Conservation (phyloP, 2,329 filamentous ascomycete genomes). For the Aspergillus pseudoglaucus region DNA sequence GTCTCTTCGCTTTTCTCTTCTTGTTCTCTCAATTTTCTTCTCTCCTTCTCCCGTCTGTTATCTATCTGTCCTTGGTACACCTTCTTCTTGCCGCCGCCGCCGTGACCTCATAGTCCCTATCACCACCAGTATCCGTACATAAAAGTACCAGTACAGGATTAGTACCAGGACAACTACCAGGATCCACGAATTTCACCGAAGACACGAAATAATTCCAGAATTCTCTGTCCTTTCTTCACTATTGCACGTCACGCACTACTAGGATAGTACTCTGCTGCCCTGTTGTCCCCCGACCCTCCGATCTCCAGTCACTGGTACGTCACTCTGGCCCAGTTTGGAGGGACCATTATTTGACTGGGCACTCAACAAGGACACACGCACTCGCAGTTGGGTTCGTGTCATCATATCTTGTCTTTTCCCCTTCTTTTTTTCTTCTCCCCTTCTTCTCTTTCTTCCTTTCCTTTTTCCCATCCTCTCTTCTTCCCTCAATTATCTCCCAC, state of each 20-base stretch:
- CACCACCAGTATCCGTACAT: too few species aligned
- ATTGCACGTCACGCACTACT: neutral
- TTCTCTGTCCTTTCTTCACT: neutral
- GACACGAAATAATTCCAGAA: too few species aligned
- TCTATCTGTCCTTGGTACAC: neutral
- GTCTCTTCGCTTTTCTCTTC: conserved; percentile 10
- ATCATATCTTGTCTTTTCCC: neutral
- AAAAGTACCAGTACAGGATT: too few species aligned
- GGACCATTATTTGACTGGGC: neutral
- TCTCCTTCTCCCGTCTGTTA: conserved; percentile 10
- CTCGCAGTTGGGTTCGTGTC: neutral
- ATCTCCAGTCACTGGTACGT: conserved; percentile 18
- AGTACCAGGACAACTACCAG: too few species aligned
- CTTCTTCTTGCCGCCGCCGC: neutral
- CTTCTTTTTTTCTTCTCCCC: conserved; percentile 3
- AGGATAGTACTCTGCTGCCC: neutral
- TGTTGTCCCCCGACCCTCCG: conserved; percentile 2
- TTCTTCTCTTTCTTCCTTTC: conserved; percentile 2
- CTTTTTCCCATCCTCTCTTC: conserved; percentile 1
- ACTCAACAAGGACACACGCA: neutral
- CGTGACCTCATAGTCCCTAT: too few species aligned
- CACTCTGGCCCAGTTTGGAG: conserved; percentile 4
- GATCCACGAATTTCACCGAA: too few species aligned
- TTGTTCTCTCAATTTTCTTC: conserved; percentile 8
- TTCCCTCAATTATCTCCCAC: neutral